These are phyloP conservation scores for Ramicandelaber brevisporus DNA, from an alignment of 192 early-diverging fungal species.

Conservation along the genomic window DNA sequence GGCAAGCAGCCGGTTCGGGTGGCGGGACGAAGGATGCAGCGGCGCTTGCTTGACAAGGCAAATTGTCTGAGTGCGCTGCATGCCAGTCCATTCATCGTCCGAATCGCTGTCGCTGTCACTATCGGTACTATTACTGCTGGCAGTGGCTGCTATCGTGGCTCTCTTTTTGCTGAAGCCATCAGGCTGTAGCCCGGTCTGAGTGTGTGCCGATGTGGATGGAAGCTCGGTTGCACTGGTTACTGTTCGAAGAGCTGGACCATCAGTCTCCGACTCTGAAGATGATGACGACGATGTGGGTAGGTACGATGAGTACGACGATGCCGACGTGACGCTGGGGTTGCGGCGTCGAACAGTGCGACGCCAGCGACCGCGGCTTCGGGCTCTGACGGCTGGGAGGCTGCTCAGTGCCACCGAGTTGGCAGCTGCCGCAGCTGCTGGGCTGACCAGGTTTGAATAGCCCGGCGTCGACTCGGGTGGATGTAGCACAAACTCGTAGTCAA, in stretches of 20 bases:
- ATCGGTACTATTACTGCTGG: constrained; percentile 2
- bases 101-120: constrained; percentile 3
- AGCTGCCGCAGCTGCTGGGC: constrained; percentile 2
- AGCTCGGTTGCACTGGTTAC: too few relatives aligned
- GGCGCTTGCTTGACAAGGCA: constrained; percentile 30
- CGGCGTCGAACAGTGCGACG: too few relatives aligned
- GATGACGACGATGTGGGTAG: constrained; percentile 2
- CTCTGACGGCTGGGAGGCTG: too few relatives aligned
- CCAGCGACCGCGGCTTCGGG: too few relatives aligned
- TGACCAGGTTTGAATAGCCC: neutral
- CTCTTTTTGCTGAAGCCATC: neutral
- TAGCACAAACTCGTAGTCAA: too few relatives aligned
- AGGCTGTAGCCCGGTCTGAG: too few relatives aligned
- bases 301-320: constrained; percentile 5
- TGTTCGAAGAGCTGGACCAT: neutral
- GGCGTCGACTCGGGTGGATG: neutral
- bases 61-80: constrained; percentile 19
- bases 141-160: neutral
- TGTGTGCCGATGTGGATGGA: too few relatives aligned
- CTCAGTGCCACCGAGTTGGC: neutral
- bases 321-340: too few relatives aligned
- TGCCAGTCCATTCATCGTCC: constrained; percentile 10
- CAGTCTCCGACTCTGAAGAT: neutral
- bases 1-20: constrained; percentile 49
- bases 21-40: constrained; percentile 25